Base-by-base conservation (phyloP, 164 flowering plant genomes). In the Aristolochia californica region DNA sequence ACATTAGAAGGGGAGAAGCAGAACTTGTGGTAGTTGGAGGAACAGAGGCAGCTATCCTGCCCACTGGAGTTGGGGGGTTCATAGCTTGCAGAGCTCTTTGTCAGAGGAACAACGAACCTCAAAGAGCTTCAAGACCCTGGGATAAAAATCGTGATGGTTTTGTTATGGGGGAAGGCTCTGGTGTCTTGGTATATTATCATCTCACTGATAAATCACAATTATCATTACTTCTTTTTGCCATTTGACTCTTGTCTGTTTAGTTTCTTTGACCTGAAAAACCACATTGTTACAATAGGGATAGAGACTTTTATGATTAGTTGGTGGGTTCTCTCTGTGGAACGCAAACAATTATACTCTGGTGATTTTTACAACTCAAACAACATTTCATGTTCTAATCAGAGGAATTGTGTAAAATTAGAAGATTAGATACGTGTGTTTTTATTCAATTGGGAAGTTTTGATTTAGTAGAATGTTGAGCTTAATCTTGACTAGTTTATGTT, bases 131-230 rank as follows among this genome's bases (percentile, higher is more conserved):
- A 21, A 66, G 69, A 49, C 69, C 69, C 38, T 60, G 69, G 69
- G 69, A 66, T 24, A 66, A 56, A 61, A 22, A 21, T 47, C 60
- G 69, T 17, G 69, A 66, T 28, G 93, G 91, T 50, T 85, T 85
- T 63, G 88, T 85, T 47, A 81, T 85, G 74, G 88, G 88, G 4
- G 91, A 85, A 78, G 93, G 93, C 23, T 45, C 82, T 23, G 93
- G 93, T 48, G 87, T 83, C 27, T 74, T 83, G 86, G 87, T 85
- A 77, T 64, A 5, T 16, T 34, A 8, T 15, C 15, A 45, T 40
- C 21, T 18, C 5, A 25, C 22, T 12, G 12, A 7, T 55, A 18
- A 26, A 27, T 27, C 18, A 16, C 15, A 52, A 23, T 25, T 21
- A 5, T 22, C 55, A 21, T 52, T 1, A 15, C 17, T 24, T 50